These are phyloP conservation scores for Ceratocystis diversiconidia DNA, from an alignment of 2,329 filamentous ascomycete genomes.

Conservation along the genomic window DNA sequence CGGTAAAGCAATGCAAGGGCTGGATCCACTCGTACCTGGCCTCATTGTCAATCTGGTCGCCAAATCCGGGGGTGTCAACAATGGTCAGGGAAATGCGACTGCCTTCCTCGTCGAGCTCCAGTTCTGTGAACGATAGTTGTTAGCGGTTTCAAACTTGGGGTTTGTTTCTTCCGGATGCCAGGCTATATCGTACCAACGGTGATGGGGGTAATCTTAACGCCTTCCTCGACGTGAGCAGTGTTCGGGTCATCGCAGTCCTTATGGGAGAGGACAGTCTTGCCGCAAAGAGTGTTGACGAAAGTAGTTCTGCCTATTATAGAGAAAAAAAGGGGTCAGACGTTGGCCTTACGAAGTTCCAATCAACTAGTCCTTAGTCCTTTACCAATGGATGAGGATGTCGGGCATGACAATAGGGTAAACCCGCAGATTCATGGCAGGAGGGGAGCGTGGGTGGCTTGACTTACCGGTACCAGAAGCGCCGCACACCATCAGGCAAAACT, in stretches of 20 bases:
- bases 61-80: conserved; percentile 95
- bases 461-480: conserved; percentile 95
- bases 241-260: conserved; percentile 87
- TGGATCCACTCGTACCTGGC: conserved; percentile 51
- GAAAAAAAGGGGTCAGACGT: conserved; percentile 13
- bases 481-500: conserved; percentile 99
- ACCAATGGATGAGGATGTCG: too few species aligned
- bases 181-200: conserved; percentile 62
- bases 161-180: not conserved
- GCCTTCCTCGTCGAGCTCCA: conserved; percentile 94
- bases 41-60: conserved; percentile 98
- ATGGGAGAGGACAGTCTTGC: conserved; percentile 76
- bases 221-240: conserved; percentile 84
- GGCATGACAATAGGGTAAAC: not conserved
- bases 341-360: not conserved
- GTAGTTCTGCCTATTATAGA: conserved; percentile 67
- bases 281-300: conserved; percentile 98
- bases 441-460: conserved; percentile 24
- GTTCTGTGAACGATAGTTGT: conserved; percentile 40
- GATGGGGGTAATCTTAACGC: conserved; percentile 95
- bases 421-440: conserved; percentile 11
- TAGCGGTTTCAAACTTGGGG: conserved; percentile 3
- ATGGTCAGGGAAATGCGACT: conserved; percentile 97
- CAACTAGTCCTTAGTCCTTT: too few species aligned
- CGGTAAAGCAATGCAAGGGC: not conserved